Base-by-base conservation (phyloP, 1,284 basidiomycete genomes). In the Puccinia novopanici region DNA sequence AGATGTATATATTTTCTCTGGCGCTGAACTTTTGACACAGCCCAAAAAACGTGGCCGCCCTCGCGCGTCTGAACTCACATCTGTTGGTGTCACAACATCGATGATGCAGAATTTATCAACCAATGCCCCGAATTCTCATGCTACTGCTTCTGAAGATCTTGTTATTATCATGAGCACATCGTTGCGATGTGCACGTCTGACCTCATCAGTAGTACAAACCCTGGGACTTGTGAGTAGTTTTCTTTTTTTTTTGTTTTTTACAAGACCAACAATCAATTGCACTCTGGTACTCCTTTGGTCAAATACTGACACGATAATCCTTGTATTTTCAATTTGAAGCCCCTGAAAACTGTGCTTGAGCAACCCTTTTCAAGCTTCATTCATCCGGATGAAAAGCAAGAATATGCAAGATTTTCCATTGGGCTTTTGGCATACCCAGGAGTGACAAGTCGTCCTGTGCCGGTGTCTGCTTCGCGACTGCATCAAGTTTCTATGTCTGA, bases 111-210 rank as follows among this genome's bases (percentile, higher is more conserved):
- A 67, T 17, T 68, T 77, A 50, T 59, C 73, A 54, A 77, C 75
- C 17, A 50, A 68, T 37, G 30, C 45, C 4, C 2, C 61, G 8
- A 54, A 68, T 52, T 13, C 17, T 40, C 34, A 22, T 40, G 24
- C 42, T 68, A 45, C 13, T n/a, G 37, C 48, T 13, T 68, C 63
- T 17, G 48, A 67, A n/a, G 75, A 77, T 13, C 34, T 67, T n/a
- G 50, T 68, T 48, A 77, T 77, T n/a, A 77, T 77, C 45, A 77
- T 77, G 75, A 77, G 75, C 50, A 77, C 75, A 42, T 77, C 75
- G 5, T 50, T 77, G 45, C 63, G 75, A n/a, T 77, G 75, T 77
- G 75, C 75, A 22, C 61, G 75, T n/a, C 45, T 77, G 22, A 63
- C 61, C 40, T 50, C 48, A 42, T 24, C 45, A 54, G 3, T 77